Evolutionary conservation across 306 rosid genomes (phyloP), one percentile per base, ranked within the genome.

Genomic region (Pterocarpus macrocarpus): DNA sequence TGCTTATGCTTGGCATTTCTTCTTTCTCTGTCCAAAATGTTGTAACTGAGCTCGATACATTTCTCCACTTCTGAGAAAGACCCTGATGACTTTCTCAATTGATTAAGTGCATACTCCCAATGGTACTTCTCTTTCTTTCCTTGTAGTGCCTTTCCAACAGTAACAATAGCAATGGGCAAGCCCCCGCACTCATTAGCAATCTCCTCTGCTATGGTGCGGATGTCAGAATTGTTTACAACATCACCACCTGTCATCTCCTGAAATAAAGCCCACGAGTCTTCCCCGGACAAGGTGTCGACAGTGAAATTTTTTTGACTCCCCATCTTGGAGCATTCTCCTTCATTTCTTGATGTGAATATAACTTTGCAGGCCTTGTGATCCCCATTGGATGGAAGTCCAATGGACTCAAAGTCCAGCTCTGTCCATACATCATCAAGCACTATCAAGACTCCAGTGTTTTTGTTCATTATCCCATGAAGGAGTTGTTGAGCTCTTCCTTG

Each of bases 351-450:
- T 4, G 76, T 82, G 58, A 85, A 41, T 47, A 87, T 14, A 1
- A 82, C 8, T 66, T 85, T 85, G 73, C 90, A 87, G 2, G 78
- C 77, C 0, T 11, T 33, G 15, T 64, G 77, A 16, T 30, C 1
- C 33, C 32, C 39, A 17, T 14, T 80, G 1, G 3, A 57, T 64
- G 84, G 80, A 14, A 87, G 16, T 1, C 90, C 86, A 0, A 87
- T 38, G 0, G 1, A 22, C 53, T 52, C 59, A 17, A 85, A 43
- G 35, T 85, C 73, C 35, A 87, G 61, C 33, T n/a, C 53, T 2
- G 61, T 72, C 88, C 88, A 81, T 0, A 87, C 55, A 53, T 82
- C 88, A 49, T 88, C 91, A 4, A 88, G 39, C 30, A 88, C 72
- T 11, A 88, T 11, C 1, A 88, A 50, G 8, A 44, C 53, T 2